Conservation (phyloP, 2,329 filamentous ascomycete genomes). For the Epichloe uncinata region DNA sequence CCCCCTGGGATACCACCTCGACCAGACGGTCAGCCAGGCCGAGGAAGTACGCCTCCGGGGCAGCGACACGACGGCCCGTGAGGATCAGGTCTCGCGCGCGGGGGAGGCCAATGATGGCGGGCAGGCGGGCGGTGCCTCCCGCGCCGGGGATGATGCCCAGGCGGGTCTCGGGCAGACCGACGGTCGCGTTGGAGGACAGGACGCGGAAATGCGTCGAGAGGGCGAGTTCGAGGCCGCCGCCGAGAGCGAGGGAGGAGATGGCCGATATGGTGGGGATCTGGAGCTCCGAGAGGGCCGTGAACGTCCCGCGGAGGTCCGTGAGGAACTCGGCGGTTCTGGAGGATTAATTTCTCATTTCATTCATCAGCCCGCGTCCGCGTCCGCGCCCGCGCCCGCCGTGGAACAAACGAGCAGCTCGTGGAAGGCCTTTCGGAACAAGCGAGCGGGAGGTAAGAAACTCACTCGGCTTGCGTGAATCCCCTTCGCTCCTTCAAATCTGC, state of each 20-base stretch:
- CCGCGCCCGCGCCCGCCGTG: no score
- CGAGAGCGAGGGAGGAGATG: constrained; percentile 73
- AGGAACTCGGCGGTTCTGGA: constrained; percentile 72
- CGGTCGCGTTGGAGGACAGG: constrained; percentile 60
- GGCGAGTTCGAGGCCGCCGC: constrained; percentile 86
- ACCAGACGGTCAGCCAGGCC: constrained; percentile 85
- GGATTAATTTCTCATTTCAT: background rate
- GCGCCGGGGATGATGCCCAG: constrained; percentile 92
- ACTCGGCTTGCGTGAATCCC: constrained; percentile 69
- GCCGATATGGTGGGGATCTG: constrained; percentile 85
- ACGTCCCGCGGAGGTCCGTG: constrained; percentile 57
- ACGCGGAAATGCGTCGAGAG: constrained; percentile 83
- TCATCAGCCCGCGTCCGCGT: background rate
- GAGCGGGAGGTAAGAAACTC: constrained; percentile 16
- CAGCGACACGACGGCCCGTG: constrained; percentile 75
- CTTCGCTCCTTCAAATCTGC: constrained; percentile 85
- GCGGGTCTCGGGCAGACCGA: constrained; percentile 82
- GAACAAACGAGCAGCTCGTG: no score
- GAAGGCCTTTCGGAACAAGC: no score
- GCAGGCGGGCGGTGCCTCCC: constrained; percentile 81
- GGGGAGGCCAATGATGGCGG: constrained; percentile 60
- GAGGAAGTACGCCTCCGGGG: constrained; percentile 78
- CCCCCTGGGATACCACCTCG: constrained; percentile 49
- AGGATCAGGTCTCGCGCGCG: constrained; percentile 84
- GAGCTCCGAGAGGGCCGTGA: constrained; percentile 58